Percentiles rank a stretch among this genome's conserved stretches.
phyloP scores from a whole-genome alignment of 148 eudicot genomes.

The Fagopyrum esculentum region DNA sequence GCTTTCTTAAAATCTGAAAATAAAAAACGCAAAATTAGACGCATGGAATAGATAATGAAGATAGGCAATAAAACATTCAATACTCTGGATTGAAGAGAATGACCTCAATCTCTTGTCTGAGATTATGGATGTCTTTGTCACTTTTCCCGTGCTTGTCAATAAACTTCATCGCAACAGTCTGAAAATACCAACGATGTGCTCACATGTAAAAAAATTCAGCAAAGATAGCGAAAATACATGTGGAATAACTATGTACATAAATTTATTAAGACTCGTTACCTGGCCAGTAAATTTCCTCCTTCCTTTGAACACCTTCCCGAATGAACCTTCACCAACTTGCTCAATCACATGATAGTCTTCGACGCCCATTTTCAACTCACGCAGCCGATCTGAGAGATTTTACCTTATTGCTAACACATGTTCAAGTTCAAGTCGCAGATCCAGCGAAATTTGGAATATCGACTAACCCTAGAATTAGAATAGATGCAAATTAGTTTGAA shows the following conservation, averaged over 20 bases:
- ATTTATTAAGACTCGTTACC: slow-evolving; percentile 26
- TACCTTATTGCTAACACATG: neutral
- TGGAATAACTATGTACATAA: neutral
- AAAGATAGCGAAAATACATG: neutral
- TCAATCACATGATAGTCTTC: slow-evolving; percentile 93
- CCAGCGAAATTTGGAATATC: neutral
- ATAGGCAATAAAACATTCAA: neutral
- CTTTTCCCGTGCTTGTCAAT: slow-evolving; percentile 91
- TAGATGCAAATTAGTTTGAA: neutral
- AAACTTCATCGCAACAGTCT: slow-evolving; percentile 99
- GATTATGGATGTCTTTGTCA: slow-evolving; percentile 88
- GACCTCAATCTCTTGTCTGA: slow-evolving; percentile 96
- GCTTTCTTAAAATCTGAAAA: slow-evolving; percentile 74
- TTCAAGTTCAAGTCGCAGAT: neutral
- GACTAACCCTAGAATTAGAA: slow-evolving; percentile 7
- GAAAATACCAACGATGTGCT: slow-evolving; percentile 8
- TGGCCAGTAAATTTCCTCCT: slow-evolving; percentile 76
- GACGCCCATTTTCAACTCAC: slow-evolving; percentile 50
- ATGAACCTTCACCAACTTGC: slow-evolving; percentile 96
- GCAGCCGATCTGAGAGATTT: neutral
- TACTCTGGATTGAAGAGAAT: neutral
- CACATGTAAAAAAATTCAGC: neutral
- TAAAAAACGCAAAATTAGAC: neutral
- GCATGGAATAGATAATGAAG: slow-evolving; percentile 1
- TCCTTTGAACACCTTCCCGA: slow-evolving; percentile 95